Evolutionary conservation across 768 basidiomycete genomes (phyloP).

Genomic region (Hirschioporus abietinus): DNA sequence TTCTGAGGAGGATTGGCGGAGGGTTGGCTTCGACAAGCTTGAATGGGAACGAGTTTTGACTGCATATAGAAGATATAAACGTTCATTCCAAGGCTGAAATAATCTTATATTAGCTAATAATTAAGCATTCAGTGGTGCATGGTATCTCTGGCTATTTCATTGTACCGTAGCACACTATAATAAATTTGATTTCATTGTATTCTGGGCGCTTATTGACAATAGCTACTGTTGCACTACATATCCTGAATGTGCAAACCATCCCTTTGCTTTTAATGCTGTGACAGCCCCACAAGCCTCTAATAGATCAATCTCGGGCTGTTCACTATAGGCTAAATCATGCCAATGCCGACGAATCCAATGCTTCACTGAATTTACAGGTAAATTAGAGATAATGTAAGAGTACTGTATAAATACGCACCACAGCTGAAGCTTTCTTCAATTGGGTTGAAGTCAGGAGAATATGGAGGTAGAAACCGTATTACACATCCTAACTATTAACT

Average conservation of each 20-base stretch:
- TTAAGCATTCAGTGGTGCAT: background rate
- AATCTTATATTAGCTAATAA: background rate
- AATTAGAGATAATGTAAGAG: background rate
- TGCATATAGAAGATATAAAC: conserved; percentile 10
- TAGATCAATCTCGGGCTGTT: conserved; percentile 17
- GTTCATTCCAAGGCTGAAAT: background rate
- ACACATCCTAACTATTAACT: conserved; percentile 11
- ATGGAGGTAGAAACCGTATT: conserved; percentile 25
- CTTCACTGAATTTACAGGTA: conserved; percentile 7
- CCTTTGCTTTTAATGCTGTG: conserved; percentile 22
- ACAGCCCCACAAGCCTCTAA: conserved; percentile 21
- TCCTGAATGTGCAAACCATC: conserved; percentile 24
- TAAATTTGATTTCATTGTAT: background rate
- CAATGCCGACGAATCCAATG: conserved; percentile 1
- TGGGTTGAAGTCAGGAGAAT: conserved; percentile 32
- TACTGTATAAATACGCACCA: conserved; percentile 13
- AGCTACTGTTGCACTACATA: conserved; percentile 11
- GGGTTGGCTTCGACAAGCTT: conserved; percentile 13
- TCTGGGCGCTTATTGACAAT: background rate
- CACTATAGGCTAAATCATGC: conserved; percentile 4
- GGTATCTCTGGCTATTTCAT: background rate
- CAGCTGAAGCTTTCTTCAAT: conserved; percentile 29
- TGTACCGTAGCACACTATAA: background rate
- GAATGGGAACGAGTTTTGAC: conserved; percentile 10
- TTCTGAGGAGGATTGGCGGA: conserved; percentile 9